Base-by-base conservation (phyloP, 2,329 filamentous ascomycete genomes). In the Rosellinia necatrix region DNA sequence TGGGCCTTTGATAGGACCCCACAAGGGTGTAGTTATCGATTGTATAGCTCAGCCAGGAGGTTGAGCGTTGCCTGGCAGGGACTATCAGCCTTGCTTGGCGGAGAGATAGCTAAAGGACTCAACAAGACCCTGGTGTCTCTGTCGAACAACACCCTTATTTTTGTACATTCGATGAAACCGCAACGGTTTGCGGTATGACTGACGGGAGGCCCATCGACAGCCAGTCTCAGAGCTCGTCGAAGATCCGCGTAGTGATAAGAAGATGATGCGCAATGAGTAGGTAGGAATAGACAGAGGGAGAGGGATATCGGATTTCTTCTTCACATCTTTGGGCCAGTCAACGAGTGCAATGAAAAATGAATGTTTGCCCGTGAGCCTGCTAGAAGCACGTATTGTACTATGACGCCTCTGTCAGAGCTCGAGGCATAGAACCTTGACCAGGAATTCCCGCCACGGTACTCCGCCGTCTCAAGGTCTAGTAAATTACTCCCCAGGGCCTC, bases 81-180 rank as follows among this genome's bases (percentile, higher is more conserved):
- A n/a, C n/a, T n/a, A n/a, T n/a, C n/a, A n/a, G n/a, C n/a, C n/a
- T 17, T 48, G 32, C 44, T 48, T 48, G 32, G 44, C 44, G 44
- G 44, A 48, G 44, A 48, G 32, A 48, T 38, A 51, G 29, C 22
- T 37, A 34, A 35, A 30, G 46, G 1, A 49, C 46, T 49, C 46
- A 49, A 49, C 35, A 40, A 49, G 19, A 49, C 46, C 46, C 46
- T 49, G 34, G 34, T 49, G 46, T 49, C 24, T 40, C 46, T 49
- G 34, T 49, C 35, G 46, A 49, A 49, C 34, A 49, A 49, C 17
- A 49, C 48, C 48, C 40, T 52, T 52, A 44, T 52, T 43, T 50
- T 44, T 52, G 49, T 44, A 52, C 40, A 52, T 52, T 52, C 29
- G 40, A 29, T 43, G 49, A 44, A 52, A 52, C 40, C 40, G 38